Evolutionary conservation across 1,284 basidiomycete species (phyloP).

Genomic region (Cutaneotrichosporon sp.): DNA sequence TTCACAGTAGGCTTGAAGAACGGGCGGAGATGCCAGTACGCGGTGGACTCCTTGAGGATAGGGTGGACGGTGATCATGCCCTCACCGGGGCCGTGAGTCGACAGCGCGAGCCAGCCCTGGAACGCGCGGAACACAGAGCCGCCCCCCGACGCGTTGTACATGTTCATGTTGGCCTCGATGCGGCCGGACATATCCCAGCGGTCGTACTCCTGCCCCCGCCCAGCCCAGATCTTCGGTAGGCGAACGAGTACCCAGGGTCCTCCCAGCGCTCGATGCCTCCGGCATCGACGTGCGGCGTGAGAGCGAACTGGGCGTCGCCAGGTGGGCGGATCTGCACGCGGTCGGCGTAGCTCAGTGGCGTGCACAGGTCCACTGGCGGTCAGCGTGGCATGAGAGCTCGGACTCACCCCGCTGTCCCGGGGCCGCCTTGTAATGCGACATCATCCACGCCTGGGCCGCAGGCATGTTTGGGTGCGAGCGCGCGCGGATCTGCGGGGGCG

Average conservation of each 20-base stretch:
- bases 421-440: too few relatives aligned
- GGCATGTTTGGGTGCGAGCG: conserved; percentile 74
- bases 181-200: conserved; percentile 46
- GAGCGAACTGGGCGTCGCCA: conserved; percentile 24
- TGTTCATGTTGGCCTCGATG: conserved; percentile 41
- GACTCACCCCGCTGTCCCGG: too few relatives aligned
- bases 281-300: conserved; percentile 69
- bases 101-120: conserved; percentile 68
- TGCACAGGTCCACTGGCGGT: too few relatives aligned
- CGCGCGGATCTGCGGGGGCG: conserved; percentile 65
- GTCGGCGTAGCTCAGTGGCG: conserved; percentile 51
- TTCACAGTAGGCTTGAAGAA: too few relatives aligned
- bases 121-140: conserved; percentile 76
- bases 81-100: conserved; percentile 63
- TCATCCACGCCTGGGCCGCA: conserved; percentile 57
- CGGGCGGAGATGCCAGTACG: conserved; percentile 72
- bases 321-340: conserved; percentile 19
- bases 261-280: conserved; percentile 73
- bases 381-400: too few relatives aligned
- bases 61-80: conserved; percentile 80
- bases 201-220: conserved; percentile 62
- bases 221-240: conserved; percentile 62
- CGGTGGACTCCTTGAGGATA: conserved; percentile 68
- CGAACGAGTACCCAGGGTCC: conserved; percentile 60
- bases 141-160: conserved; percentile 48